Percentiles rank a stretch among this genome's conserved stretches.
These are phyloP conservation scores for Oryza glumipatula DNA, from an alignment of 176 grass and related monocot species.

Conservation along the genomic window DNA sequence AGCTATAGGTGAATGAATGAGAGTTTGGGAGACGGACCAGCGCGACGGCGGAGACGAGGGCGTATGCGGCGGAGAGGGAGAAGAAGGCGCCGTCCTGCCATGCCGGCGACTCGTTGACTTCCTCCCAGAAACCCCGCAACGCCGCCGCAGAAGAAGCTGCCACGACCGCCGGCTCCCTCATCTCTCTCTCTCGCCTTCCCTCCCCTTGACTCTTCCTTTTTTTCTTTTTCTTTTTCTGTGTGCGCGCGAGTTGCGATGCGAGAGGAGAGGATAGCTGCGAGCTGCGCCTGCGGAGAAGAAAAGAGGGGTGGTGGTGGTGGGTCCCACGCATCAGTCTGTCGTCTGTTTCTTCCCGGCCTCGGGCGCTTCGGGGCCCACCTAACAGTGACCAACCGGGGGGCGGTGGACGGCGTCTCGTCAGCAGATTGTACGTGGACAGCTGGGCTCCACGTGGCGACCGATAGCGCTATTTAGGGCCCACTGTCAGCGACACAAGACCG, in stretches of 20 bases:
- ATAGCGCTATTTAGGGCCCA: neutral
- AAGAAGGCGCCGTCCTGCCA: conserved; percentile 93
- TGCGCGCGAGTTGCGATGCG: neutral
- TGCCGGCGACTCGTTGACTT: conserved; percentile 68
- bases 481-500: neutral
- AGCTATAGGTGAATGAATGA: neutral
- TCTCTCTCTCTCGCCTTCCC: neutral
- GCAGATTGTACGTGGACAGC: neutral
- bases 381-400: neutral
- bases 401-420: neutral
- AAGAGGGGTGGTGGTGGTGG: neutral
- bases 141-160: neutral
- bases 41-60: conserved; percentile 77
- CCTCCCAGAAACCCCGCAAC: conserved; percentile 68
- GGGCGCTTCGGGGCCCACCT: neutral
- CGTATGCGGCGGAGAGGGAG: conserved; percentile 82
- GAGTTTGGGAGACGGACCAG: conserved; percentile 18
- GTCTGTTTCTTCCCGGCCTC: neutral
- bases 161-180: conserved; percentile 19
- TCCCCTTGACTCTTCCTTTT: neutral
- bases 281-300: neutral
- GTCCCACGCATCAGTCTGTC: neutral
- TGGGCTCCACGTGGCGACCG: conserved; percentile 38
- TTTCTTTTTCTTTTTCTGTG: neutral
- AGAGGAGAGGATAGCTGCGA: neutral